These are phyloP conservation scores for Scorias spongiosa DNA, from an alignment of 2,329 filamentous ascomycete genomes.

Conservation along the genomic window DNA sequence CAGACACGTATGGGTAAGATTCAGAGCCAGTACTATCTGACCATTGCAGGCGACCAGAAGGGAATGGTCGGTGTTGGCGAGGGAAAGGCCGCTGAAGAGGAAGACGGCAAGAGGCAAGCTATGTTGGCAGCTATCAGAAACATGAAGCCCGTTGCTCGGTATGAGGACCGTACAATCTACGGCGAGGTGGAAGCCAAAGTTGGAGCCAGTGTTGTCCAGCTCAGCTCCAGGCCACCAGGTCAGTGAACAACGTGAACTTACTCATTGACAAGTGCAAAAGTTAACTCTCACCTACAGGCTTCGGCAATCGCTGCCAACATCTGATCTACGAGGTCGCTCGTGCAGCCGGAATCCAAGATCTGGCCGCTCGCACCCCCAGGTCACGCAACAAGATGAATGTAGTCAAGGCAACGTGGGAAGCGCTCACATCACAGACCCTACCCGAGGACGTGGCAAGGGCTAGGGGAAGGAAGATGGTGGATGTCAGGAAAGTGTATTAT, in stretches of 20 bases:
- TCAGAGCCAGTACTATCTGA: conserved; percentile 55
- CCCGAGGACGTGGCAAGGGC: conserved; percentile 83
- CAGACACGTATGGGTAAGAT: conserved; percentile 96
- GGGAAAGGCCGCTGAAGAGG: conserved; percentile 66
- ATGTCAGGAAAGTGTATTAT: conserved; percentile 95
- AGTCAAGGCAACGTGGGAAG: conserved; percentile 78
- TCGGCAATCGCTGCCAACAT: conserved; percentile 80
- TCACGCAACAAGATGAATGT: conserved; percentile 96
- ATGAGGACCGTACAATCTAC: conserved; percentile 84
- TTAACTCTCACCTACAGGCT: conserved; percentile 42
- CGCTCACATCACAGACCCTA: conserved; percentile 66
- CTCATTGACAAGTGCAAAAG: not conserved
- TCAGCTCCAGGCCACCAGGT: conserved; percentile 80
- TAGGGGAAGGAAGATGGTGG: conserved; percentile 85
- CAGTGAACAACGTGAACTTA: conserved; percentile 21
- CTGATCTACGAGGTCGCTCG: conserved; percentile 92
- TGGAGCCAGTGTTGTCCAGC: conserved; percentile 69
- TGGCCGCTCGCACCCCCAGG: conserved; percentile 67
- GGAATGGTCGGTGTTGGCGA: conserved; percentile 80
- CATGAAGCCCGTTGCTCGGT: conserved; percentile 81
- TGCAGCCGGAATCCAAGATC: conserved; percentile 70
- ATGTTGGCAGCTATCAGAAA: conserved; percentile 72
- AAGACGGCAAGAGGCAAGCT: conserved; percentile 55
- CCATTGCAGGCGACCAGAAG: conserved; percentile 73
- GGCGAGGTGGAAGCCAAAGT: conserved; percentile 74